Evolutionary conservation across 768 basidiomycete genomes (phyloP), one percentile per base, ranked within the genome.

Genomic region (Gyrodon lividus): DNA sequence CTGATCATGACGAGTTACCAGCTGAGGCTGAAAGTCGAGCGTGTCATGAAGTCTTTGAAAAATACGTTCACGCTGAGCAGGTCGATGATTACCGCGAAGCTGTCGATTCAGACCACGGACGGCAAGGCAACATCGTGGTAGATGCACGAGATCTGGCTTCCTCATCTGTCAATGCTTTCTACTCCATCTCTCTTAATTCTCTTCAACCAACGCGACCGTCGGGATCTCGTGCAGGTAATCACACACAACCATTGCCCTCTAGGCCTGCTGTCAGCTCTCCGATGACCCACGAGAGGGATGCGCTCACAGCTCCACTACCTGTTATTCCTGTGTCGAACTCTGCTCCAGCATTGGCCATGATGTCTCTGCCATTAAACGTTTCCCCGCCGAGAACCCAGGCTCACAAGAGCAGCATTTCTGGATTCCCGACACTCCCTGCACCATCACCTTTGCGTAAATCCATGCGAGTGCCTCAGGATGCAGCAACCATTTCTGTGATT

Each of bases 361-460:
- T 66, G 19, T 63, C 57, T 6, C 61, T 74, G 39, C 75, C 72
- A 14, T 60, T 74, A 19, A 72, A 70, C 6, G 72, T 75, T 38
- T 61, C 61, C 2, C 59, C 69, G 4, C 58, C 68, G 12, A 59
- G 34, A 12, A 51, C 48, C 26, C 48, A 67, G 26, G 56, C 61
- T 39, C 72, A 74, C 22, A 84, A 79, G 52, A 62, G 66, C 42
- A 71, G 69, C 51, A 50, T 72, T 7, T 48, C 77, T 0, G 73
- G 74, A 35, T 84, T 88, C 58, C 83, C 86, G 2, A 71, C 73
- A n/a, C 74, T 89, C 26, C 86, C 87, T 20, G 83, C 80, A 4
- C 86, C 87, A 2, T 77, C 83, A 45, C 82, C 86, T 4, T 69
- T 88, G 44, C 81, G 83, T 22, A 90, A 89, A 69, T 87, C 86